Percentiles rank a stretch among this genome's conserved stretches.
Evolutionary conservation across 2,329 filamentous ascomycete genomes (phyloP).

Genomic region (Fusarium marasasianum): DNA sequence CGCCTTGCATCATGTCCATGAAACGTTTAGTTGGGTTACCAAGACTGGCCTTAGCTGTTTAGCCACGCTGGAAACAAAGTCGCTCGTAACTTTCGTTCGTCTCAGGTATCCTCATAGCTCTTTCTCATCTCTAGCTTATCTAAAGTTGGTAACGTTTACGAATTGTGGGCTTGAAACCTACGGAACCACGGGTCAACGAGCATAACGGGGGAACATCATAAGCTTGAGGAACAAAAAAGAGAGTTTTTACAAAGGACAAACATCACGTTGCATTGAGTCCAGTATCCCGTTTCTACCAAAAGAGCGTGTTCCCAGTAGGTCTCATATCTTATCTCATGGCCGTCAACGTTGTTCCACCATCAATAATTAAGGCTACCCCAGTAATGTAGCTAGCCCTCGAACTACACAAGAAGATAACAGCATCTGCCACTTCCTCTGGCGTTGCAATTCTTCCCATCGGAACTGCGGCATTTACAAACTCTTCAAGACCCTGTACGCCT

Average conservation of each 20-base stretch:
- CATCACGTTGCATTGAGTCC: fast-evolving
- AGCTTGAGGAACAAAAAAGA: background rate
- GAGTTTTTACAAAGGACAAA: fast-evolving
- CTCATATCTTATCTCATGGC: background rate
- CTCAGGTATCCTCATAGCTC: too few species aligned
- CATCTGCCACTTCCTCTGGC: background rate
- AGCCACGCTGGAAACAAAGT: too few species aligned
- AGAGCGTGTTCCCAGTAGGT: fast-evolving
- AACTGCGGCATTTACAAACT: background rate
- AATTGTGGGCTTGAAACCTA: background rate
- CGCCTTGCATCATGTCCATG: too few species aligned
- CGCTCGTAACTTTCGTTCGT: too few species aligned
- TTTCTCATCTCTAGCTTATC: too few species aligned
- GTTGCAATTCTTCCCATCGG: background rate
- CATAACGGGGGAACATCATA: fast-evolving
- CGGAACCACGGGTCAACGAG: background rate
- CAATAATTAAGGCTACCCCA: background rate
- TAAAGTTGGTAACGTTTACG: background rate
- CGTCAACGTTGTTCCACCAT: background rate
- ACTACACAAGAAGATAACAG: background rate
- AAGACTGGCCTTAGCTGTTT: too few species aligned
- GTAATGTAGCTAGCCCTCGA: background rate
- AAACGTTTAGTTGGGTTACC: too few species aligned
- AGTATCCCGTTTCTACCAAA: fast-evolving
- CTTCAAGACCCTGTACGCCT: background rate